A percentile compares a stretch with the other conserved stretches of the same genome.
These are phyloP conservation scores for Alternaria brassicicola DNA, from an alignment of 2,329 filamentous ascomycete genomes.

Conservation along the genomic window DNA sequence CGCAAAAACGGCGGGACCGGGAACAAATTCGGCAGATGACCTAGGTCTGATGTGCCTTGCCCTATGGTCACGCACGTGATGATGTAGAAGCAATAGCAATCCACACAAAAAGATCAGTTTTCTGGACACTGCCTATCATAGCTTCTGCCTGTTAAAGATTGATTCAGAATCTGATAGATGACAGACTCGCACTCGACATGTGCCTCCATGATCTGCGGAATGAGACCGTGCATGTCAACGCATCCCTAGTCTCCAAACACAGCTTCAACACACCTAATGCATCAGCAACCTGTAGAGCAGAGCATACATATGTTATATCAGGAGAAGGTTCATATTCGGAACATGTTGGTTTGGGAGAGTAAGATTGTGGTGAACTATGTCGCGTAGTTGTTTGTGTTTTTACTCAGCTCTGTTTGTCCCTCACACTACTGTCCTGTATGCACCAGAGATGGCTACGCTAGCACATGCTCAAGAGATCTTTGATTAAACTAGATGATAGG, in stretches of 20 bases:
- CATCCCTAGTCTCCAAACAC: not conserved
- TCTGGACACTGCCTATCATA: not conserved
- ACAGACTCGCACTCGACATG: not conserved
- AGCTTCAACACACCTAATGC: not conserved
- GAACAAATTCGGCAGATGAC: not conserved
- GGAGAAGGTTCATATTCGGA: not conserved
- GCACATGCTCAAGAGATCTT: not conserved
- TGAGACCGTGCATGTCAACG: not conserved
- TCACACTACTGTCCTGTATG: not conserved
- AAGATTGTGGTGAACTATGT: not conserved
- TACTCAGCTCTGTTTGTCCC: not conserved
- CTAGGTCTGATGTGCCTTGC: not conserved
- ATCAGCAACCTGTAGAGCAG: not conserved
- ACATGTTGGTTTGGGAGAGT: not conserved
- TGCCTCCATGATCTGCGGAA: not conserved
- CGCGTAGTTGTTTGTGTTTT: not conserved
- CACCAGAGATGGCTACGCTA: not conserved
- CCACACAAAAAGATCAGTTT: conserved; percentile 7
- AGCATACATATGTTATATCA: not conserved
- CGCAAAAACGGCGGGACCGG: not conserved
- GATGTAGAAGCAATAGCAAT: conserved; percentile 17
- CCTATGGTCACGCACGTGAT: conserved; percentile 1
- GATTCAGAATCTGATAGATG: not conserved
- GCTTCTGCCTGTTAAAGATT: not conserved
- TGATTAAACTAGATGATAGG: not conserved